A percentile compares a stretch with the other conserved stretches of the same genome.
These are phyloP conservation scores for Boletus sp. DNA, from an alignment of 768 basidiomycete species.

Conservation along the genomic window DNA sequence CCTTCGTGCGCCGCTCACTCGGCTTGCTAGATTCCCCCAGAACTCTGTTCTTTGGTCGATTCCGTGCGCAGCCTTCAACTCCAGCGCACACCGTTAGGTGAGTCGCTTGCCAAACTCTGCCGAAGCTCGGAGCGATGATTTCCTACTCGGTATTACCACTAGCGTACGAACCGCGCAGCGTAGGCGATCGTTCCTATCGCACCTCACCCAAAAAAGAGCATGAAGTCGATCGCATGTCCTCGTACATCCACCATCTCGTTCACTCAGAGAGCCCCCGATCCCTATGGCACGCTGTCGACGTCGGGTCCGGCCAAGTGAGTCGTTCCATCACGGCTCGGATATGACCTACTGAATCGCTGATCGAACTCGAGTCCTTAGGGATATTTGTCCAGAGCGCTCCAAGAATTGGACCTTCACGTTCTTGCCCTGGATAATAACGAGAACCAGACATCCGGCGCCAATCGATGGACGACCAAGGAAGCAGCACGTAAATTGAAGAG, in stretches of 20 bases:
- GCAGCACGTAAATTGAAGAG: slow-evolving; percentile 18
- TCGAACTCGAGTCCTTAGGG: slow-evolving; percentile 39
- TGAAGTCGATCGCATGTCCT: slow-evolving; percentile 64
- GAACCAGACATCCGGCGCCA: slow-evolving; percentile 58
- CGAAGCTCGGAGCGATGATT: not conserved
- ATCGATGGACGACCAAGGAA: slow-evolving; percentile 38
- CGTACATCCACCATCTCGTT: slow-evolving; percentile 44
- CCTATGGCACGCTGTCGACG: slow-evolving; percentile 57
- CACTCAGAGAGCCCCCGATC: slow-evolving; percentile 24
- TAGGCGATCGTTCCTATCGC: slow-evolving; percentile 33
- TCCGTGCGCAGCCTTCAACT: slow-evolving; percentile 27
- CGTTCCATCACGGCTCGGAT: not conserved
- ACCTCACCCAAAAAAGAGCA: slow-evolving; percentile 79
- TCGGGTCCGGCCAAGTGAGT: slow-evolving; percentile 70
- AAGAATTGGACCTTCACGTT: slow-evolving; percentile 41
- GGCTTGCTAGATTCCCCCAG: slow-evolving; percentile 21
- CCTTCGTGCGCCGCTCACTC: not conserved
- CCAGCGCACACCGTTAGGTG: slow-evolving; percentile 20
- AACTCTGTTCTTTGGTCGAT: slow-evolving; percentile 23
- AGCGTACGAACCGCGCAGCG: slow-evolving; percentile 8
- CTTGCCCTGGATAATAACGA: slow-evolving; percentile 67
- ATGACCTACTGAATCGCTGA: not conserved
- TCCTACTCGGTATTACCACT: not conserved
- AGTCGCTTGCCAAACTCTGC: not conserved
- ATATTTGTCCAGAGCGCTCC: slow-evolving; percentile 56